Evolutionary conservation across 2,329 filamentous ascomycete species (phyloP), one percentile per base, ranked within the genome.

Genomic region (Aspergillus tamarii): DNA sequence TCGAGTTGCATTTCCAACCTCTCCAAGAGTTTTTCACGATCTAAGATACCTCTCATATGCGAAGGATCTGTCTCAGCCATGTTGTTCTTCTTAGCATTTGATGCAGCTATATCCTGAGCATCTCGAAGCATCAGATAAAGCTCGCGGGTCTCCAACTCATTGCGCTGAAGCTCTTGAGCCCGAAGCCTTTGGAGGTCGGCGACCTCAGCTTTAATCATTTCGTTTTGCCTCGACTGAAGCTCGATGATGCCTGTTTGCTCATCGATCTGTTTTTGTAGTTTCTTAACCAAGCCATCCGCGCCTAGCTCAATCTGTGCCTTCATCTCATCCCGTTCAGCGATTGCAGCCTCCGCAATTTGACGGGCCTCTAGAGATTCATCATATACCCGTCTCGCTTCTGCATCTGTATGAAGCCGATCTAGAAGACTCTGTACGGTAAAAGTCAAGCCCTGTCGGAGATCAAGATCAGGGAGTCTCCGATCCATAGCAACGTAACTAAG

Each of bases 401-500:
- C 94, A 80, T 99, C 95, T 2, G 95, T 98, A 76, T 98, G 95
- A 59, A 99, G 84, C 80, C 96, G 96, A 81, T 98, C 95, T 66
- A 99, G 84, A 70, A 99, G 84, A 77, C 88, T 96, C 81, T 98
- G 95, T 11, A 99, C 95, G 0, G 94, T 97, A 73, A 98, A 98
- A 77, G 96, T 97, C 68, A 99, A 87, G 74, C 93, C 96, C 78
- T 98, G 94, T 82, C 97, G 97, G 64, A 99, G 87, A 77, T 99
- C 95, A 89, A 98, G 94, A 78, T 99, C 94, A 45, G 95, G 95
- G 68, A 98, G 80, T 67, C 95, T 87, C 74, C 95, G 88, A 78
- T 99, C 95, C 94, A 99, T 99, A 72, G 94, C 94, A 66, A 99
- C 94, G 78, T 98, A 98, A 79, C 93, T 97, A 69, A 99, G 88